These are phyloP conservation scores for Mycena venus DNA, from an alignment of 768 basidiomycete genomes.

Conservation along the genomic window DNA sequence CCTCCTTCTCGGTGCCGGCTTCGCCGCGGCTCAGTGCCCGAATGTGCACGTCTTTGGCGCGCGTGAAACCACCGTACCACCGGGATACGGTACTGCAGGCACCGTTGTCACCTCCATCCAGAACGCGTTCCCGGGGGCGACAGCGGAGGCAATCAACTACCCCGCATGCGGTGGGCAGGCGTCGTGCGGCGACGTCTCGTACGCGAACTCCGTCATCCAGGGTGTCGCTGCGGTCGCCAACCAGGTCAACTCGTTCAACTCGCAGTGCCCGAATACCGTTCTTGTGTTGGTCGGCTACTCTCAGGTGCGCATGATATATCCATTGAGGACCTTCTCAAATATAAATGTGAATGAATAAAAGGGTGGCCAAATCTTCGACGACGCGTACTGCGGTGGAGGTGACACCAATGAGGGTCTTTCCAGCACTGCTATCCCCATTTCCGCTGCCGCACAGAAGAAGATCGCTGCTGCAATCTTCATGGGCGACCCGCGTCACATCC, in stretches of 20 bases:
- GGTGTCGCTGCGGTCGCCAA: conserved; percentile 47
- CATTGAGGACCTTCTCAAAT: neutral
- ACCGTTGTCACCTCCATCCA: conserved; percentile 44
- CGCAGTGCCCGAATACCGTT: conserved; percentile 45
- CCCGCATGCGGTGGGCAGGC: conserved; percentile 52
- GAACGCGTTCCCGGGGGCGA: conserved; percentile 44
- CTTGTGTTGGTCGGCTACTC: conserved; percentile 51
- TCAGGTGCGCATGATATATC: conserved; percentile 37
- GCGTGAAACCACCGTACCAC: conserved; percentile 48
- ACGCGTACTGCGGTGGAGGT: conserved; percentile 50
- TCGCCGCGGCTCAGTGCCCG: conserved; percentile 40
- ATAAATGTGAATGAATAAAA: neutral
- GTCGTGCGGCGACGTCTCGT: conserved; percentile 47
- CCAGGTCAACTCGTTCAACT: conserved; percentile 48
- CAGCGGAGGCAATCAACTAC: conserved; percentile 49
- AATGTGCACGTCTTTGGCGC: conserved; percentile 50
- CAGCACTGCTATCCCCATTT: conserved; percentile 46
- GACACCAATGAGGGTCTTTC: conserved; percentile 47
- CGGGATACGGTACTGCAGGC: conserved; percentile 48
- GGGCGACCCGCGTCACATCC: conserved; percentile 49
- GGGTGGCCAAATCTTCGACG: conserved; percentile 52
- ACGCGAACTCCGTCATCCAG: conserved; percentile 47
- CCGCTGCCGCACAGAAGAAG: conserved; percentile 42
- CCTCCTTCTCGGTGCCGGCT: conserved; percentile 25
- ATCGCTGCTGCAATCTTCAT: conserved; percentile 51